Evolutionary conservation across 139 green algal species (phyloP).

Genomic region (Chlamydomonas incerta): DNA sequence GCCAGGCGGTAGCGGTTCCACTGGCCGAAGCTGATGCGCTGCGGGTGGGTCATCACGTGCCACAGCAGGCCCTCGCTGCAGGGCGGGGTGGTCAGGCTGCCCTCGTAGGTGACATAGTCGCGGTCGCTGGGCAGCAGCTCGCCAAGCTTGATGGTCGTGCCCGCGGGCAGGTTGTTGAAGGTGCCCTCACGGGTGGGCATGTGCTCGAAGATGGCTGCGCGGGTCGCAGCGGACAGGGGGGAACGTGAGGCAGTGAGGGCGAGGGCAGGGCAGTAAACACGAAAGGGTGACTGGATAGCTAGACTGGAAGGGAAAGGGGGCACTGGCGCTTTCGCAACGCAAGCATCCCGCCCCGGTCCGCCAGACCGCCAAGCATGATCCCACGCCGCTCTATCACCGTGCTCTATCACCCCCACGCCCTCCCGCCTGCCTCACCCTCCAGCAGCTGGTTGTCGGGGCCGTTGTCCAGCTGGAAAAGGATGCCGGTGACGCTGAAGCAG

Average conservation of each 20-base stretch:
- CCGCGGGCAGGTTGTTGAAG: not conserved
- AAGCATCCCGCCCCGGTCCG: no score
- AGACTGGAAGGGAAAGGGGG: no score
- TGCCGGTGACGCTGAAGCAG: slow-evolving; percentile 32
- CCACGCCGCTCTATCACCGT: no score
- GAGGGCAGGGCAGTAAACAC: no score
- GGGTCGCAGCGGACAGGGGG: no score
- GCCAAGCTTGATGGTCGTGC: not conserved
- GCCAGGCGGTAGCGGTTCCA: not conserved
- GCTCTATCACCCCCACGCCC: slow-evolving; percentile 15
- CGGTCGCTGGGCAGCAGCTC: not conserved
- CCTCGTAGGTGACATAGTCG: slow-evolving; percentile 44
- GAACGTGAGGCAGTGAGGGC: no score
- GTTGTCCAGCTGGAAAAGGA: slow-evolving; percentile 35
- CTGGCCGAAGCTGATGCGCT: slow-evolving; percentile 32
- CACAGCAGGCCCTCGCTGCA: slow-evolving; percentile 69
- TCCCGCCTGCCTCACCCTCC: slow-evolving; percentile 4
- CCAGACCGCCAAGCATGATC: no score
- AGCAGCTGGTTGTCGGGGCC: slow-evolving; percentile 36
- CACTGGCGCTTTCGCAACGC: no score
- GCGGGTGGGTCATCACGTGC: slow-evolving; percentile 54
- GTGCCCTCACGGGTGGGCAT: no score
- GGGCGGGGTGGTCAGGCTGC: slow-evolving; percentile 66
- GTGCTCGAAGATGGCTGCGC: no score
- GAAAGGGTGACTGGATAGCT: no score